Conservation (phyloP, 2,329 filamentous ascomycete species). For the Aspergillus quadricinctus region DNA sequence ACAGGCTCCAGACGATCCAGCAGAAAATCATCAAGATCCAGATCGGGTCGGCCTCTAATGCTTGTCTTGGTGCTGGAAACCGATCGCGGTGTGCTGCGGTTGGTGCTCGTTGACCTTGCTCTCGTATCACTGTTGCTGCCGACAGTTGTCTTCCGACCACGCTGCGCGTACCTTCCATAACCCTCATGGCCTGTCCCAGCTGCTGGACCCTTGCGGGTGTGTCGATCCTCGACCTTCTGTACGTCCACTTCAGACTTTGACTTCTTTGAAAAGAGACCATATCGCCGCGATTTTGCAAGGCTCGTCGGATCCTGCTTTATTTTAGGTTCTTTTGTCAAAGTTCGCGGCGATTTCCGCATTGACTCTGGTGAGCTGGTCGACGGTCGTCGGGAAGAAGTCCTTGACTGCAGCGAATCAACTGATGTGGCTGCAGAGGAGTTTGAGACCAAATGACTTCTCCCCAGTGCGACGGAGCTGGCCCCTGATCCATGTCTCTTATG, state of each 20-base stretch:
- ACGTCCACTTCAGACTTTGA: slow-evolving; percentile 59
- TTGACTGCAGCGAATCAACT: slow-evolving; percentile 37
- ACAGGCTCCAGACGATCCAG: slow-evolving; percentile 46
- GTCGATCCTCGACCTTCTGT: slow-evolving; percentile 50
- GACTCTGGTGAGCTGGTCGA: slow-evolving; percentile 29
- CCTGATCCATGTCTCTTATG: slow-evolving; percentile 50
- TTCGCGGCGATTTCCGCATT: slow-evolving; percentile 33
- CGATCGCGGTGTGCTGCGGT: slow-evolving; percentile 31
- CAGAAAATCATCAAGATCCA: slow-evolving; percentile 47
- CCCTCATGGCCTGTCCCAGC: slow-evolving; percentile 91
- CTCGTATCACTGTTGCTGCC: slow-evolving; percentile 38
- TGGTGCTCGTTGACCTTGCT: slow-evolving; percentile 39
- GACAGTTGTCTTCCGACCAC: slow-evolving; percentile 42
- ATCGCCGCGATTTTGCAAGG: slow-evolving; percentile 53
- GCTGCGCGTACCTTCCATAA: slow-evolving; percentile 46
- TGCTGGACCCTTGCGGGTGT: slow-evolving; percentile 68
- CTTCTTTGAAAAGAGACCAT: slow-evolving; percentile 72
- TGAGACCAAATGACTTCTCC: slow-evolving; percentile 23
- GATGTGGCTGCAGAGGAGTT: slow-evolving; percentile 33
- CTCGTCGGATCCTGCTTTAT: slow-evolving; percentile 28
- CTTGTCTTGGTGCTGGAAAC: slow-evolving; percentile 39
- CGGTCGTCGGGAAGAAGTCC: slow-evolving; percentile 27
- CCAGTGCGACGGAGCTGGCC: slow-evolving; percentile 37
- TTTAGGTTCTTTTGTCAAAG: slow-evolving; percentile 27
- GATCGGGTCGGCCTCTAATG: slow-evolving; percentile 35